A percentile compares a stretch with the other conserved stretches of the same genome.
phyloP scores from a whole-genome alignment of 495 filamentous ascomycete species.

The Letharia columbiana region DNA sequence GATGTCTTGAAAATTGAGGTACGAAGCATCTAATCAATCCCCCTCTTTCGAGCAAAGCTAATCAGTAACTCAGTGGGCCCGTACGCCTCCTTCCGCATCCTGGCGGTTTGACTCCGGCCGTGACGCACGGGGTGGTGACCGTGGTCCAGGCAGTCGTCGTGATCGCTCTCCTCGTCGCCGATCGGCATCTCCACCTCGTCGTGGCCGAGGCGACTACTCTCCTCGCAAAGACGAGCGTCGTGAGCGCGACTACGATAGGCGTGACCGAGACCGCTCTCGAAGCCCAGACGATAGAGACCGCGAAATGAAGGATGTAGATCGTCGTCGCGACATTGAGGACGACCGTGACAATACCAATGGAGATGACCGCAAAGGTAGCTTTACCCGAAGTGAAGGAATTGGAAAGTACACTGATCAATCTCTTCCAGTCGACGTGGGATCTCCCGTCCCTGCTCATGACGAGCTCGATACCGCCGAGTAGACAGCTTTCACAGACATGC shows the following conservation, averaged over 20 bases:
- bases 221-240: slow-evolving; percentile 87
- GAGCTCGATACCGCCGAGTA: slow-evolving; percentile 97
- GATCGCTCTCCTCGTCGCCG: slow-evolving; percentile 70
- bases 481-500: slow-evolving; percentile 3
- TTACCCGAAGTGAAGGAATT: neutral
- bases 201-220: slow-evolving; percentile 74
- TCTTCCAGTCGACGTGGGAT: slow-evolving; percentile 50
- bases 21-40: slow-evolving; percentile 13
- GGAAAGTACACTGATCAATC: slow-evolving; percentile 20
- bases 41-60: slow-evolving; percentile 11
- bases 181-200: slow-evolving; percentile 62
- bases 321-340: slow-evolving; percentile 58
- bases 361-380: slow-evolving; percentile 79
- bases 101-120: slow-evolving; percentile 94
- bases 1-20: slow-evolving; percentile 98
- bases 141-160: slow-evolving; percentile 47
- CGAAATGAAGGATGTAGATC: slow-evolving; percentile 58
- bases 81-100: slow-evolving; percentile 93
- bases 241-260: slow-evolving; percentile 60
- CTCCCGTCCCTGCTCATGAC: slow-evolving; percentile 79
- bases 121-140: slow-evolving; percentile 57
- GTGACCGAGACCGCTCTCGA: slow-evolving; percentile 60
- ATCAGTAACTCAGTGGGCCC: slow-evolving; percentile 67
- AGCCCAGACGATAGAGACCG: slow-evolving; percentile 62
- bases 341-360: slow-evolving; percentile 43